Evolutionary conservation across 2,329 filamentous ascomycete genomes (phyloP).

Genomic region (Neopestalotiopsis sp.): DNA sequence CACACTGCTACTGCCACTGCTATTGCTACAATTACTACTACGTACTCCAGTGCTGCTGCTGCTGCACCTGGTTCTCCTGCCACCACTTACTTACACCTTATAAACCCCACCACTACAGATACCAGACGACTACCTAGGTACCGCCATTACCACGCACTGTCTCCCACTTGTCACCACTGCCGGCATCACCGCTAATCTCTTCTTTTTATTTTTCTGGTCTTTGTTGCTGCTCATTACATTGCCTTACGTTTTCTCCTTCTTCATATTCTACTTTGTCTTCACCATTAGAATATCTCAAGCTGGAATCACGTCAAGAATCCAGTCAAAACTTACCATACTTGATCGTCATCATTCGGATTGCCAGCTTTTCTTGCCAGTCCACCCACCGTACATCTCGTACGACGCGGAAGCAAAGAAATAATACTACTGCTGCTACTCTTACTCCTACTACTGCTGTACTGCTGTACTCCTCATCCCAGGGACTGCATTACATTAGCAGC

Average conservation of each 20-base stretch:
- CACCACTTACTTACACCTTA: neutral
- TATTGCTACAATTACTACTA: neutral
- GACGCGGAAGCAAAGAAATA: neutral
- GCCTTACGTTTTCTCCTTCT: neutral
- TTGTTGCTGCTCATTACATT: neutral
- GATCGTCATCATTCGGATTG: neutral
- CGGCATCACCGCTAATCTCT: neutral
- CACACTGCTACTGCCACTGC: neutral
- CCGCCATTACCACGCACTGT: neutral
- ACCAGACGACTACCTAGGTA: neutral
- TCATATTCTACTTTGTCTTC: neutral
- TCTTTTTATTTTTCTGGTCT: neutral
- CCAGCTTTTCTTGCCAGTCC: neutral
- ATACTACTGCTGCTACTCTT: no score
- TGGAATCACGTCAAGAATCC: neutral
- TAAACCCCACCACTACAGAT: neutral
- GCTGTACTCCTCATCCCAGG: neutral
- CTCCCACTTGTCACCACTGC: neutral
- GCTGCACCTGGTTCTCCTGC: neutral
- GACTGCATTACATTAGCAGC: neutral
- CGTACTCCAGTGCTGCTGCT: neutral
- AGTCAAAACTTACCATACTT: neutral
- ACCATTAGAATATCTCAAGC: neutral
- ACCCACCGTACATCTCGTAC: neutral
- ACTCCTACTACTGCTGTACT: no score